Evolutionary conservation across 2,329 filamentous ascomycete genomes (phyloP).

Genomic region (Trichoderma sp.): DNA sequence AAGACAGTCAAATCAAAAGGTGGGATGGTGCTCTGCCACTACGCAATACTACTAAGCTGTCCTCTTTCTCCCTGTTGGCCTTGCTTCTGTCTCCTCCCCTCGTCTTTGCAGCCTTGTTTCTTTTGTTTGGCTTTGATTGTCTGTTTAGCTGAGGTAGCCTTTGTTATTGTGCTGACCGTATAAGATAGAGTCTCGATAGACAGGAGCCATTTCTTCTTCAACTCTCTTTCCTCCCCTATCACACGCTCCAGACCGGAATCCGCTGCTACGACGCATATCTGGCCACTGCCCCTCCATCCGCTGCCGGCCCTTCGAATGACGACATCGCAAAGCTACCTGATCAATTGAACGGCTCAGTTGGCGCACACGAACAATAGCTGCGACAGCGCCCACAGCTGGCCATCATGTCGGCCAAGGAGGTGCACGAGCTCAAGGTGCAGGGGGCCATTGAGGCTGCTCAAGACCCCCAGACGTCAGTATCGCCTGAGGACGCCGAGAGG

Average conservation of each 20-base stretch:
- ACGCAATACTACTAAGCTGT: background rate
- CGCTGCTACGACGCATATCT: conserved; percentile 5
- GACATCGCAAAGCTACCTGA: conserved; percentile 16
- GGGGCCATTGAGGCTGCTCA: conserved; percentile 76
- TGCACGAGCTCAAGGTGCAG: conserved; percentile 75
- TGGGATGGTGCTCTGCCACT: conserved; percentile 15
- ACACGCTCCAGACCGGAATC: background rate
- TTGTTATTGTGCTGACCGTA: conserved; percentile 13
- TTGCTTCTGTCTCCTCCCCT: conserved; percentile 10
- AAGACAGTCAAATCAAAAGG: conserved; percentile 1
- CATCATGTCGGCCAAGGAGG: conserved; percentile 43
- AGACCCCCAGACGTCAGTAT: conserved; percentile 68
- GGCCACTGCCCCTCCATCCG: conserved; percentile 26
- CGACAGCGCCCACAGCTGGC: conserved; percentile 26
- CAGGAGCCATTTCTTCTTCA: background rate
- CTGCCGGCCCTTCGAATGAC: conserved; percentile 27
- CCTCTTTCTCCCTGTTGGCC: conserved; percentile 15
- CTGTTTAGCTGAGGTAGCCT: background rate
- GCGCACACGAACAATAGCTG: conserved; percentile 13
- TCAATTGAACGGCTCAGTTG: conserved; percentile 27
- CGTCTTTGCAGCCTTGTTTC: conserved; percentile 13
- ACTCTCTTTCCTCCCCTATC: background rate
- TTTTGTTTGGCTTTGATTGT: conserved; percentile 6
- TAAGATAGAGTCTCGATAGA: conserved; percentile 13
- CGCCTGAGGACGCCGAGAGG: conserved; percentile 70